Evolutionary conservation across 192 early-diverging fungal genomes (phyloP), one percentile per base, ranked within the genome.

Genomic region (Coemansia sp.): DNA sequence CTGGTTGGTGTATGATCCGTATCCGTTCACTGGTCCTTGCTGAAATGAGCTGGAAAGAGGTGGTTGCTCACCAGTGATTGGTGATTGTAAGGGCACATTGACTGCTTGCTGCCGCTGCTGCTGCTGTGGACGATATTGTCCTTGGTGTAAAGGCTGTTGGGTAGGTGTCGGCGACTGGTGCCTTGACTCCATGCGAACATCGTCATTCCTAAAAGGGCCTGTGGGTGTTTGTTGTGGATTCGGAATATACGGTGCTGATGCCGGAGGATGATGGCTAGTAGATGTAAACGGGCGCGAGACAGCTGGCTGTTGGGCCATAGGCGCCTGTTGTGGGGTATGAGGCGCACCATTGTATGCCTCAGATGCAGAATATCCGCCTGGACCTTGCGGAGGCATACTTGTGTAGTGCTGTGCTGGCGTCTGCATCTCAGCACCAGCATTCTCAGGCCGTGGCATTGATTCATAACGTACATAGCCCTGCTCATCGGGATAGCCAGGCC

Each of bases 21-120:
- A 82, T 4, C 80, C 80, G 51, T 82, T 82, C 22, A 73, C 52
- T 37, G 74, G 68, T 0, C 71, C 74, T 22, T 73, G 74, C 58
- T 71, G 74, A 71, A 82, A 82, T 39, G 80, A 41, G 9, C 69
- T 54, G 7, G 61, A 21, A 12, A 11, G 43, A 40, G 54, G 51
- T 1, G 41, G 41, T 19, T 64, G 62, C 22, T 77, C 80, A 15
- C 21, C 46, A 12, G 64, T 43, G 0, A 60, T 64, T 1, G 79
- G 73, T 0, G 71, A 59, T 41, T 67, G 70, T 45, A 61, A 58
- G 3, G 66, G 66, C 18, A 40, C 36, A 22, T 39, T 61, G 11
- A 5, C 42, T 13, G 13, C 4, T 45, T 8, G 8, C 8, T 42
- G 9, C 49, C 43, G 57, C 22, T 61, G 62, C 21, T 54, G 57